phyloP scores from a whole-genome alignment of 2,329 filamentous ascomycete genomes.

The Verticillium zaregamsianum region DNA sequence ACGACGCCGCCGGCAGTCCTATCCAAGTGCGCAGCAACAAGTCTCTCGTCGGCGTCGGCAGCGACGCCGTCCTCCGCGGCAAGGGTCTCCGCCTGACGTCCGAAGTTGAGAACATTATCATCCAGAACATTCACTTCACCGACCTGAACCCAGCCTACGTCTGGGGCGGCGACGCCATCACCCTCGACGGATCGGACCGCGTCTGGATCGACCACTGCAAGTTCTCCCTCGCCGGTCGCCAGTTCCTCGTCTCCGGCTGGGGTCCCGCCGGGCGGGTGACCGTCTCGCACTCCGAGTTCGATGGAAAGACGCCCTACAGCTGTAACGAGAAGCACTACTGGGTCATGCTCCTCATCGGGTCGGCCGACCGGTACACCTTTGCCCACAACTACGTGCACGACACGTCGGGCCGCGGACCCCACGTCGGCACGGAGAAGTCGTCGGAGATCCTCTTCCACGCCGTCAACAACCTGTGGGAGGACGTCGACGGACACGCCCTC shows the following conservation, averaged over 20 bases:
- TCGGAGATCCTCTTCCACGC: slow-evolving; percentile 23
- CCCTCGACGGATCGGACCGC: slow-evolving; percentile 7
- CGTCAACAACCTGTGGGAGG: slow-evolving; percentile 23
- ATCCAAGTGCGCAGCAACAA: slow-evolving; percentile 9
- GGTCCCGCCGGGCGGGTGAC: too few species aligned
- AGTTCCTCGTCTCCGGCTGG: too few species aligned
- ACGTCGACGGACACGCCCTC: slow-evolving; percentile 20
- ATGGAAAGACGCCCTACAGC: too few species aligned
- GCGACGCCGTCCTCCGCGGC: slow-evolving; percentile 6
- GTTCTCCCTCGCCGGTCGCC: neutral
- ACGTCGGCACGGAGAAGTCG: slow-evolving; percentile 13
- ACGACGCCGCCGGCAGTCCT: slow-evolving; percentile 16
- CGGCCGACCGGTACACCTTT: slow-evolving; percentile 9
- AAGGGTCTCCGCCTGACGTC: slow-evolving; percentile 6
- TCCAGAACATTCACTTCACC: slow-evolving; percentile 7
- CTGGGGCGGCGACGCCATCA: slow-evolving; percentile 9
- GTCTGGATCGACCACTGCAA: slow-evolving; percentile 9
- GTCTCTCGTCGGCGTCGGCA: slow-evolving; percentile 8
- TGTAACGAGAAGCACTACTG: slow-evolving; percentile 10
- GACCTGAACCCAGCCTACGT: slow-evolving; percentile 7
- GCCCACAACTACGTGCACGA: slow-evolving; percentile 17
- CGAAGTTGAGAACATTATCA: slow-evolving; percentile 7
- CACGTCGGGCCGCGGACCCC: slow-evolving; percentile 18
- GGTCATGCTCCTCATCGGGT: slow-evolving; percentile 6
- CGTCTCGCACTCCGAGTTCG: too few species aligned